Evolutionary conservation across 1,139 yeast species (phyloP).

Genomic region (Yamadazyma atlantica): DNA sequence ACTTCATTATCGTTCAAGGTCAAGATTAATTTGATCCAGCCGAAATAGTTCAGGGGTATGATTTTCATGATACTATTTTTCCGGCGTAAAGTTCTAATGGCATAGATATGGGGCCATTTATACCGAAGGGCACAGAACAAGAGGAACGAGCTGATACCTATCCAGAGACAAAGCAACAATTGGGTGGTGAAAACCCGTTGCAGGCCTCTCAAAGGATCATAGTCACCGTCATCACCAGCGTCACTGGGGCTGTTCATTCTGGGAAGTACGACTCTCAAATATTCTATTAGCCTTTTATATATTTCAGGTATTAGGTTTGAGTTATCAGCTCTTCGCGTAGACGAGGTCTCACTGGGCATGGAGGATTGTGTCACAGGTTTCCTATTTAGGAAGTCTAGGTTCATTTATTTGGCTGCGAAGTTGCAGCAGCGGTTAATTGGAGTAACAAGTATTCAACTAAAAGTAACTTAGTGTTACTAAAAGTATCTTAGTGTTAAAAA

Average conservation of each 20-base stretch:
- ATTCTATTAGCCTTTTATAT: too few species aligned
- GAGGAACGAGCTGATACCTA: constrained; percentile 36
- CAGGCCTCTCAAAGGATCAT: constrained; percentile 36
- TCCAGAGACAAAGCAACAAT: constrained; percentile 35
- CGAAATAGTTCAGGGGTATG: constrained; percentile 39
- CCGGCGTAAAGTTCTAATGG: constrained; percentile 45
- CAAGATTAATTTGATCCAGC: constrained; percentile 40
- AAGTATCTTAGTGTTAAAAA: too few species aligned
- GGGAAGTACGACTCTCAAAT: too few species aligned
- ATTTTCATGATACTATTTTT: constrained; percentile 27
- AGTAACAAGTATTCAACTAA: too few species aligned
- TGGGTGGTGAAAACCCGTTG: constrained; percentile 48
- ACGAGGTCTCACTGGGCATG: neutral
- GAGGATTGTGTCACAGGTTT: neutral
- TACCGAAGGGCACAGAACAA: constrained; percentile 43
- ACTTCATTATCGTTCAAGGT: constrained; percentile 43
- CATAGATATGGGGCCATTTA: constrained; percentile 53
- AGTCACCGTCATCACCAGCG: constrained; percentile 8
- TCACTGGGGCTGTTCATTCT: neutral
- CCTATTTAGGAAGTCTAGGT: neutral
- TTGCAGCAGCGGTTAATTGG: neutral
- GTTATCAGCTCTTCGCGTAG: neutral
- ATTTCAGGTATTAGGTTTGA: too few species aligned
- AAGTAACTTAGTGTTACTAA: too few species aligned
- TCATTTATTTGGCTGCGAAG: neutral